Evolutionary conservation across 768 basidiomycete genomes (phyloP).

Genomic region (Suillus bovinus): DNA sequence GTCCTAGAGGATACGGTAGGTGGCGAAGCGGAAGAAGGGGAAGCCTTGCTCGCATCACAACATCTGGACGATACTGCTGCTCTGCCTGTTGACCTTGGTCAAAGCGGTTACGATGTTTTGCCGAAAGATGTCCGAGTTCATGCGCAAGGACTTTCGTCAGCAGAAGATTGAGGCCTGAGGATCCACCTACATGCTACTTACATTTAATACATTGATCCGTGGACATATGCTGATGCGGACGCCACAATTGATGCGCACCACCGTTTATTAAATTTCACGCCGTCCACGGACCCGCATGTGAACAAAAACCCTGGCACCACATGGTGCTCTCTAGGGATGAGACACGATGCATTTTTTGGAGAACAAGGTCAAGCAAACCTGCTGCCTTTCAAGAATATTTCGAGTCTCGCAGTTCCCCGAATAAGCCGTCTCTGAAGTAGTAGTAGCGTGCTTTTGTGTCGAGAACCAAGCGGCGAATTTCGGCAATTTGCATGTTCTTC

Average conservation of each 20-base stretch:
- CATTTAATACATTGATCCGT: conserved; percentile 1
- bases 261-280: conserved; percentile 10
- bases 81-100: conserved; percentile 79
- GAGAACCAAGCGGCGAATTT: conserved; percentile 1
- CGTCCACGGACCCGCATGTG: conserved; percentile 19
- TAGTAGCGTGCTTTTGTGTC: too few species aligned
- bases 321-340: background rate
- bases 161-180: conserved; percentile 14
- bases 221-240: background rate
- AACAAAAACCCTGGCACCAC: conserved; percentile 6
- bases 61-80: conserved; percentile 78
- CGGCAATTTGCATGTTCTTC: conserved; percentile 6
- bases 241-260: background rate
- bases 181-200: conserved; percentile 2
- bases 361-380: background rate
- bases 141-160: conserved; percentile 12
- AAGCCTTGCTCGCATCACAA: conserved; percentile 44
- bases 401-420: background rate
- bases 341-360: background rate
- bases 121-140: conserved; percentile 45
- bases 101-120: conserved; percentile 81
- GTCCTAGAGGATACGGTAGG: conserved; percentile 28
- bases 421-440: background rate
- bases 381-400: background rate
- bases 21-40: conserved; percentile 59